Conservation (phyloP, 352 stramenopile genomes). For the Globisporangium sylvaticum region DNA sequence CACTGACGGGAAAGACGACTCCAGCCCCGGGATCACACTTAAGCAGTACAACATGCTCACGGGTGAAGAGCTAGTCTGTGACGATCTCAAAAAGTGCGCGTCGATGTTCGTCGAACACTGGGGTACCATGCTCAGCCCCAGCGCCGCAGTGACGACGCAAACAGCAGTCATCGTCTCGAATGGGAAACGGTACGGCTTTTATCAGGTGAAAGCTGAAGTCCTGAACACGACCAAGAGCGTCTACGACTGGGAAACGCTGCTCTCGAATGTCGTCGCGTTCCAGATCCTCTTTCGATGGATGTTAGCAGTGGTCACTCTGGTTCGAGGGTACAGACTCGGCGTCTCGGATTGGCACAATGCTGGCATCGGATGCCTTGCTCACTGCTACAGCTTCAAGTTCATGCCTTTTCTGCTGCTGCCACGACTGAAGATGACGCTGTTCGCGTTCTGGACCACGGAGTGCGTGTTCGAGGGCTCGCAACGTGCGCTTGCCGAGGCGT, state of each 20-base stretch:
- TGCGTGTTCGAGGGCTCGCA: constrained; percentile 24
- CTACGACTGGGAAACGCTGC: constrained; percentile 13
- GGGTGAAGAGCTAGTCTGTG: not conserved
- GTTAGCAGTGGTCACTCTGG: constrained; percentile 4
- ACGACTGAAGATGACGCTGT: constrained; percentile 18
- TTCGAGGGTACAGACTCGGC: not conserved
- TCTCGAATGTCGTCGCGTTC: constrained; percentile 8
- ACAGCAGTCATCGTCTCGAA: constrained; percentile 13
- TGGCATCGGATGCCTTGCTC: constrained; percentile 9
- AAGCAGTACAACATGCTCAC: constrained; percentile 9
- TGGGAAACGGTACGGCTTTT: constrained; percentile 15
- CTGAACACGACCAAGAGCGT: not conserved
- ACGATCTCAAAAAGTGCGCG: not conserved
- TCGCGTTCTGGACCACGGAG: constrained; percentile 23
- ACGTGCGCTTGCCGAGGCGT: constrained; percentile 16
- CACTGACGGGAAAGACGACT: not conserved
- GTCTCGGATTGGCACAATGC: not conserved
- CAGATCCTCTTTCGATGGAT: constrained; percentile 15
- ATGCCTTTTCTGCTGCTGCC: constrained; percentile 21
- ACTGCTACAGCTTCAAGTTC: constrained; percentile 13
- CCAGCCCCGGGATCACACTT: not conserved
- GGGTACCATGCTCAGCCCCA: not conserved
- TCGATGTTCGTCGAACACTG: not conserved
- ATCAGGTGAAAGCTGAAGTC: not conserved
- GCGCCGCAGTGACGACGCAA: not conserved